Evolutionary conservation across 768 basidiomycete genomes (phyloP), one percentile per base, ranked within the genome.

Genomic region (Leccinellum rugosiceps): DNA sequence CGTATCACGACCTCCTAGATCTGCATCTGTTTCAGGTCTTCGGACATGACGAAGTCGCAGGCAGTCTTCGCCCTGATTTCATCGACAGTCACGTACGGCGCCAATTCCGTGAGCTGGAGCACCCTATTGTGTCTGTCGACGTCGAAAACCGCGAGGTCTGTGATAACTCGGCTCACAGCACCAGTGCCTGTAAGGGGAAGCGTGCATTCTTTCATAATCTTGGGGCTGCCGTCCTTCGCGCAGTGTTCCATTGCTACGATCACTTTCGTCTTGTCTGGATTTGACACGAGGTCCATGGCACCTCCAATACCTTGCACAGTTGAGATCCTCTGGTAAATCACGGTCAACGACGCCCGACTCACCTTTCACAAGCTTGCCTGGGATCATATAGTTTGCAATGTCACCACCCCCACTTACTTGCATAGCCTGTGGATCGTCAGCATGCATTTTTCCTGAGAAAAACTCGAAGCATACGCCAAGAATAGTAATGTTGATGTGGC

Each of bases 381-480:
- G 95, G 66, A 97, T 94, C 94, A 97, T 98, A 71, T 92, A 98
- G 77, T 97, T 98, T 57, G 95, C 95, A 61, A 98, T 89, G 71
- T 98, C 95, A 38, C 92, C 94, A 1, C 84, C 84, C 62, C 90
- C 86, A 2, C 92, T 94, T 47, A 98, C 95, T 80, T 98, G 87
- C 92, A 98, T 92, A 10, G 93, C 92, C 90, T 92, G 57, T 10
- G 44, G 52, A 53, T 44, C 6, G n/a, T 65, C 25, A 51, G 45
- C 30, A 43, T 3, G 7, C 26, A 45, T 14, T 30, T 47, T 26
- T 53, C 48, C 17, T 67, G n/a, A 52, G 31, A 19, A 30, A 49
- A 30, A 32, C 50, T 45, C 2, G 48, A 32, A 31, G 38, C 44
- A 61, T 57, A 77, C 87, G 26, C 95, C 95, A 50, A 98, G 84